Base-by-base conservation (phyloP, 169 alveolate genomes). In the Cystoisospora suis region DNA sequence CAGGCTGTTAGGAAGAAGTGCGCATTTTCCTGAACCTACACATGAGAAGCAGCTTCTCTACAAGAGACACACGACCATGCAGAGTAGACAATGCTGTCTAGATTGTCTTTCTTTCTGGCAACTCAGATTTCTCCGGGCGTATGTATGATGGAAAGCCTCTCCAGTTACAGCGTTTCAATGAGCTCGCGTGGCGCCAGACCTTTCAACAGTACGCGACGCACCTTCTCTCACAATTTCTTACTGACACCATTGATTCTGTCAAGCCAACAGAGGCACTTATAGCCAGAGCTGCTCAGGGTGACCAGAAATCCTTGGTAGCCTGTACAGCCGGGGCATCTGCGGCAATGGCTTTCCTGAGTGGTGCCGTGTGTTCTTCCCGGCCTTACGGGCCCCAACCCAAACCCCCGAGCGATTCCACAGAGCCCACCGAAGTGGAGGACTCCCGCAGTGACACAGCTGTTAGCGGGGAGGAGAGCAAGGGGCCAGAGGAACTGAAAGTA, bases 121-220 rank as follows among this genome's bases (percentile, higher is more conserved):
- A n/a, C n/a, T 4, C 75, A 89, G 93, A 44, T 3, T 81, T 89
- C 38, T 45, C 90, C 44, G 93, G 93, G 46, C n/a, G 93, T 29
- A 77, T 89, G 90, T 89, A 79, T 44, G 93, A 89, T 45, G 90
- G 93, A 45, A 38, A 69, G 75, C 93, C 93, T 27, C 77, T 89
- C 15, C 81, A 38, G 46, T n/a, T 89, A 6, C 85, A 80, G 87
- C 89, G 93, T 1, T 89, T 80, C 85, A 83, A 81, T 23, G 93
- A 89, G 34, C 38, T 40, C 20, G 87, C 65, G 47, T 89, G 93
- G 93, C 49, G 88, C 20, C 90, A 70, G 80, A 89, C 65, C 17
- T 77, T 89, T 61, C 86, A 89, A 53, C 38, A 69, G 53, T 72
- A 61, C 42, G 81, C 90, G 29, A 86, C 17, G 3, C 23, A 45